Base-by-base conservation (phyloP, 2,329 filamentous ascomycete species). In the Fusarium solani-melongenae region DNA sequence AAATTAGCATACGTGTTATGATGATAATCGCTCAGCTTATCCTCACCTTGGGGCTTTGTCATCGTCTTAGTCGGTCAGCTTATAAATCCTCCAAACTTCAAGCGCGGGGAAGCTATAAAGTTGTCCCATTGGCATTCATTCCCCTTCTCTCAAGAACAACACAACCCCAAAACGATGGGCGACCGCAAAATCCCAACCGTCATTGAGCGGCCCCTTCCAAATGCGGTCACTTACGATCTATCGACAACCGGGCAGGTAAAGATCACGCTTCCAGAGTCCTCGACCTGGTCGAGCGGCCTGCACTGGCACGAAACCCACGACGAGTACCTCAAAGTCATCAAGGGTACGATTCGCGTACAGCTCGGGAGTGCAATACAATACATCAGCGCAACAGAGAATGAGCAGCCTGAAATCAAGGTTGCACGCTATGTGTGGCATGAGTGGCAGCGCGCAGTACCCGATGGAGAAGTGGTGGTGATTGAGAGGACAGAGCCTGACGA, bases 251-350 rank as follows among this genome's bases (percentile, higher is more conserved):
- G 78, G 38, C 77, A 82, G 34, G 83, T 85, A 12, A 84, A 81
- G 7, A 86, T 88, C 60, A 83, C 82, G 1, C 80, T 88, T 0
- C 86, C 86, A 0, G 61, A 70, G 0, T 69, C 76, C 10, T 88
- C 86, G 1, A 79, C 78, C 5, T 88, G 87, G 86, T 83, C 84
- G 10, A 86, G 84, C 44, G 85, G 84, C 2, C 79, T 86, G 11
- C 87, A 88, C 73, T 88, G 85, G 83, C 87, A 88, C 70, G 82
- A 83, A 62, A 74, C 72, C 2, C 86, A 88, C 71, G 83, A 81
- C 4, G 86, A 88, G 71, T 85, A 84, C 71, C 78, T 88, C 10
- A 82, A 78, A 20, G 80, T 88, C 9, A 20, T 86, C 31, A 79
- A 77, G 41, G 86, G 85, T 14, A 77, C 77, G 8, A 81, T 85